Percentiles rank a stretch among this genome's conserved stretches.
Evolutionary conservation across 306 rosid genomes (phyloP).

Genomic region (Vigna unguiculata): DNA sequence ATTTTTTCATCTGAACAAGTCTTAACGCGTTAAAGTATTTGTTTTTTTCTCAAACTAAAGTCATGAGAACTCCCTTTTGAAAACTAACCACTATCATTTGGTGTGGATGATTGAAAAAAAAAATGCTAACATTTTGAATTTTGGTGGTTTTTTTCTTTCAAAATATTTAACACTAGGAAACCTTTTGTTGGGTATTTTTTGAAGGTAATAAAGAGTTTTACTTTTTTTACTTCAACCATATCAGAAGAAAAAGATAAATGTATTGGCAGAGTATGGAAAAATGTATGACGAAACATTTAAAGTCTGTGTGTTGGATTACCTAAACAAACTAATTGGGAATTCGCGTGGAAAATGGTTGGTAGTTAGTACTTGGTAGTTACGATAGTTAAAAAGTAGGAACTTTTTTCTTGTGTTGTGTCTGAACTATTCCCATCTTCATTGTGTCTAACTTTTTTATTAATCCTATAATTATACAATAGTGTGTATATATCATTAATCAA

Average conservation of each 20-base stretch:
- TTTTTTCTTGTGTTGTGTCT: too few relatives aligned
- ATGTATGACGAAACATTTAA: neutral
- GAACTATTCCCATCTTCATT: too few relatives aligned
- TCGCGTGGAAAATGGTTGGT: neutral
- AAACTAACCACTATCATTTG: neutral
- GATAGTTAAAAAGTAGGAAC: neutral
- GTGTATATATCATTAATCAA: too few relatives aligned
- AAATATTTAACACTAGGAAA: neutral
- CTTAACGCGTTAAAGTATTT: neutral
- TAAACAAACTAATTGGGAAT: slow-evolving; percentile 8
- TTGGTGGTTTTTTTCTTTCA: neutral
- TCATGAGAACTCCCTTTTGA: neutral
- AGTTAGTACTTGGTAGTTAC: slow-evolving; percentile 17
- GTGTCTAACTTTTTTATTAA: too few relatives aligned
- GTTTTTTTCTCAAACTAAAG: neutral
- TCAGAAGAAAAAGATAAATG: neutral
- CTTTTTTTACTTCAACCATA: neutral
- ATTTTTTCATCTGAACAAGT: neutral
- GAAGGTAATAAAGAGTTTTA: neutral
- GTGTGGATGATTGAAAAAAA: neutral
- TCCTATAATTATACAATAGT: too few relatives aligned
- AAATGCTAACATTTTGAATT: slow-evolving; percentile 13
- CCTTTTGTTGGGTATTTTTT: neutral
- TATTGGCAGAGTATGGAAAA: neutral
- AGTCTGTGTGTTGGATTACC: neutral